A percentile compares a stretch with the other conserved stretches of the same genome.
phyloP scores from a whole-genome alignment of 1,139 yeast species.

The Kodamaea plutei region DNA sequence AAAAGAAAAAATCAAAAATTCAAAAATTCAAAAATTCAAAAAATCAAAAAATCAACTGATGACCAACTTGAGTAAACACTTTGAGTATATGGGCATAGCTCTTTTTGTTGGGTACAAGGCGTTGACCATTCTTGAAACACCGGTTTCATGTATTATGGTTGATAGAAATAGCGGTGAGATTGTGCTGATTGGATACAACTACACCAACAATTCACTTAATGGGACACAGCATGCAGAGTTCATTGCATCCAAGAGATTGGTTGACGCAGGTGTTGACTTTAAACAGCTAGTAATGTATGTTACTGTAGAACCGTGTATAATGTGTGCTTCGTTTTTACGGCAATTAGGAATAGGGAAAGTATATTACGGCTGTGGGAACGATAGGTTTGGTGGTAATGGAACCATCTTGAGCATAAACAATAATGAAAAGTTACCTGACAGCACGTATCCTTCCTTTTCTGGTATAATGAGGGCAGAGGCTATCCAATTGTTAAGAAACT shows the following conservation, averaged over 20 bases:
- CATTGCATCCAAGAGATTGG: conserved; percentile 41
- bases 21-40: too few relatives aligned
- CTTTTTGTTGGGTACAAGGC: conserved; percentile 42
- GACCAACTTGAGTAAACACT: conserved; percentile 25
- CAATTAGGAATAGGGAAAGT: conserved; percentile 74
- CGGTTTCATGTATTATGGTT: conserved; percentile 65
- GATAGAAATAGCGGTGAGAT: conserved; percentile 42
- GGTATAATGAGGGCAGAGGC: conserved; percentile 83
- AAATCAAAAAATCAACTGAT: too few relatives aligned
- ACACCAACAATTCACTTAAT: conserved; percentile 77
- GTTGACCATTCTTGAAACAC: conserved; percentile 60
- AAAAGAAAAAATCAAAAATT: too few relatives aligned
- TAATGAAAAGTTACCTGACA: conserved; percentile 35
- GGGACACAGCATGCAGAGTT: conserved; percentile 95
- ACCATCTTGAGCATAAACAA: conserved; percentile 65
- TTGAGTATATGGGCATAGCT: conserved; percentile 35
- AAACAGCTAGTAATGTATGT: conserved; percentile 66
- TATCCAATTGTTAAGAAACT: conserved; percentile 69
- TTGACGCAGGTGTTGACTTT: conserved; percentile 43
- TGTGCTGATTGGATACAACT: conserved; percentile 79
- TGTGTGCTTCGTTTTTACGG: conserved; percentile 93
- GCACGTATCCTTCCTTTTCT: conserved; percentile 58
- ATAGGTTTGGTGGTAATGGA: conserved; percentile 95
- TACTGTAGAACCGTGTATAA: conserved; percentile 96
- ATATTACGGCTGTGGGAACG: conserved; percentile 90